Evolutionary conservation across 371 early-diverging fungal species (phyloP), one percentile per base, ranked within the genome.

Genomic region (Ecytonucleospora hepatopenaei): DNA sequence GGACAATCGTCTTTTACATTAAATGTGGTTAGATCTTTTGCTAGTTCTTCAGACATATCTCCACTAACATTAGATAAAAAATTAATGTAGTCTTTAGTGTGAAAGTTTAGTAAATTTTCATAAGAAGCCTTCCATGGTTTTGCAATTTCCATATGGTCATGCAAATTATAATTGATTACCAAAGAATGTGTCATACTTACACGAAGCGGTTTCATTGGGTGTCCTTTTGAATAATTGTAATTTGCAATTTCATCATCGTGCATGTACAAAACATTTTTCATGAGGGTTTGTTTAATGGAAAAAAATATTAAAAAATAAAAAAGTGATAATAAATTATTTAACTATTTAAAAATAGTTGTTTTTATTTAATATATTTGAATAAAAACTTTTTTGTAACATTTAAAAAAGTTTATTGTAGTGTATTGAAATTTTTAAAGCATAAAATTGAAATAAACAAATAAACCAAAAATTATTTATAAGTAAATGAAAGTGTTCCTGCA

Each of bases 1-100:
- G 96, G 97, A 75, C 96, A 96, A 76, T 88, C 90, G 40, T 86
- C 81, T 19, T 67, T 71, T 0, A 83, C 68, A 54, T 82, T 84
- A 86, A 88, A 91, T 77, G 87, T 86, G 40, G 84, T 77, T 62
- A 90, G 87, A 67, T 88, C 87, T 71, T 85, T 84, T 21, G 82
- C 83, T 62, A 89, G 82, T 28, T 86, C 81, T 35, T 89, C 87
- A 65, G 87, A 83, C 72, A 88, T 90, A 23, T 94, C 93, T 0
- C 93, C 91, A 0, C 90, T 88, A 0, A 95, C 91, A 57, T 87
- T 85, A 32, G 86, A 82, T 60, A 99, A 81, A 77, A 95, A 97
- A 71, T 94, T 89, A 67, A 99, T 89, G 75, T 99, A 99, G 71
- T 97, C 97, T 76, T 92, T 90, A 16, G 94, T 86, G 78, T 99